A percentile compares a stretch with the other conserved stretches of the same genome.
Conservation (phyloP, 2,329 filamentous ascomycete species). For the Blastomyces silverae region DNA sequence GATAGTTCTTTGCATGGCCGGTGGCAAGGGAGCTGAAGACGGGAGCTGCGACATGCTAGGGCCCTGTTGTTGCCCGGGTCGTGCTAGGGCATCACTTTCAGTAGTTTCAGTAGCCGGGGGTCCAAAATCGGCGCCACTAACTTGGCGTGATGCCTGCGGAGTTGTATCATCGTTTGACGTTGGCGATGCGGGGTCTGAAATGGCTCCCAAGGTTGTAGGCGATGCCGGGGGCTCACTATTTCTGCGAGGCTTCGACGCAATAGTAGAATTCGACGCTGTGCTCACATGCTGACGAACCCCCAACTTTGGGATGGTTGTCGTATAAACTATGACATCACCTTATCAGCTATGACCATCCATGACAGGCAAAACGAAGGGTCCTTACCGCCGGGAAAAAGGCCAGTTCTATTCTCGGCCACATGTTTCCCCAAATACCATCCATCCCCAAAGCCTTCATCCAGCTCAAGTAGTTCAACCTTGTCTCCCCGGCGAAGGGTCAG, state of each 20-base stretch:
- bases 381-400: constrained; percentile 46
- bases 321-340: constrained; percentile 27
- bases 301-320: constrained; percentile 23
- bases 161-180: constrained; percentile 34
- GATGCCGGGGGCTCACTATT: constrained; percentile 5
- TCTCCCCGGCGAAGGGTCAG: constrained; percentile 74
- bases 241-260: constrained; percentile 6
- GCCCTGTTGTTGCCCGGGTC: constrained; percentile 23
- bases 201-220: constrained; percentile 15
- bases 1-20: constrained; percentile 41
- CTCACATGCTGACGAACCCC: constrained; percentile 18
- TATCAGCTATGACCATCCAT: constrained; percentile 25
- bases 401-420: constrained; percentile 37
- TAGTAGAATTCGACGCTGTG: constrained; percentile 14
- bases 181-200: constrained; percentile 25
- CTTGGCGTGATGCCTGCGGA: constrained; percentile 38
- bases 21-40: constrained; percentile 30
- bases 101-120: constrained; percentile 22
- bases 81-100: constrained; percentile 7
- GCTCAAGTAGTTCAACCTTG: constrained; percentile 56
- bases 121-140: constrained; percentile 31
- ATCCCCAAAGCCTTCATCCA: constrained; percentile 61
- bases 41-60: constrained; percentile 36
- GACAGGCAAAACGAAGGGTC: background rate
- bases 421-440: constrained; percentile 57